Percentiles rank a stretch among this genome's conserved stretches.
These are phyloP conservation scores for Pelargonium myrrhifolium DNA, from an alignment of 441 rosid genomes.

Conservation along the genomic window DNA sequence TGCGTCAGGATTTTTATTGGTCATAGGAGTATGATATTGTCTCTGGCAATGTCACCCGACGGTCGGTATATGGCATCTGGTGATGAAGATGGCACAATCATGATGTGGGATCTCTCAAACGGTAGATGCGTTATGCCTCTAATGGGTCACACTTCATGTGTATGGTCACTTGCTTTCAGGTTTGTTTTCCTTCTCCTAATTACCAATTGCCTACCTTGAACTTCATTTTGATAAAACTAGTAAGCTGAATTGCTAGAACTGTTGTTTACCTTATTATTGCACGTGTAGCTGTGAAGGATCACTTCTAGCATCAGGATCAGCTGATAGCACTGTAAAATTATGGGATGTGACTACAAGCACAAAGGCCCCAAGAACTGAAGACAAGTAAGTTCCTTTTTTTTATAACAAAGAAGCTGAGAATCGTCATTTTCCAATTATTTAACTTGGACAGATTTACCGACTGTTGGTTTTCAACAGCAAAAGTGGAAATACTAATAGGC, in stretches of 20 bases:
- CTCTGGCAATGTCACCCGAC: slow-evolving; percentile 90
- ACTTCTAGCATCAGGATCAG: slow-evolving; percentile 95
- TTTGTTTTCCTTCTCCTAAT: slow-evolving; percentile 16
- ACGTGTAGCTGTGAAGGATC: slow-evolving; percentile 74
- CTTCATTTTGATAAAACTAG: background rate
- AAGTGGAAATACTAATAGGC: slow-evolving; percentile 62
- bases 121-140: slow-evolving; percentile 88
- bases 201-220: slow-evolving; percentile 2
- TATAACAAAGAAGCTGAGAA: background rate
- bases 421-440: background rate
- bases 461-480: slow-evolving; percentile 26
- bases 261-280: background rate
- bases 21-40: slow-evolving; percentile 88
- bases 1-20: slow-evolving; percentile 85
- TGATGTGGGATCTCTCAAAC: slow-evolving; percentile 98
- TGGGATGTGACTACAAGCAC: slow-evolving; percentile 84
- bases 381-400: slow-evolving; percentile 44
- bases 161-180: slow-evolving; percentile 93
- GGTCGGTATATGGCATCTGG: slow-evolving; percentile 96
- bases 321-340: slow-evolving; percentile 81
- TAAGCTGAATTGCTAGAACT: slow-evolving; percentile 4
- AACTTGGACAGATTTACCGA: background rate
- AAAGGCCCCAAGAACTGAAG: slow-evolving; percentile 57
- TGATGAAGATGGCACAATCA: slow-evolving; percentile 89
- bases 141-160: slow-evolving; percentile 88